Evolutionary conservation across 352 stramenopile genomes (phyloP).

Genomic region (Globisporangium carolinianum): DNA sequence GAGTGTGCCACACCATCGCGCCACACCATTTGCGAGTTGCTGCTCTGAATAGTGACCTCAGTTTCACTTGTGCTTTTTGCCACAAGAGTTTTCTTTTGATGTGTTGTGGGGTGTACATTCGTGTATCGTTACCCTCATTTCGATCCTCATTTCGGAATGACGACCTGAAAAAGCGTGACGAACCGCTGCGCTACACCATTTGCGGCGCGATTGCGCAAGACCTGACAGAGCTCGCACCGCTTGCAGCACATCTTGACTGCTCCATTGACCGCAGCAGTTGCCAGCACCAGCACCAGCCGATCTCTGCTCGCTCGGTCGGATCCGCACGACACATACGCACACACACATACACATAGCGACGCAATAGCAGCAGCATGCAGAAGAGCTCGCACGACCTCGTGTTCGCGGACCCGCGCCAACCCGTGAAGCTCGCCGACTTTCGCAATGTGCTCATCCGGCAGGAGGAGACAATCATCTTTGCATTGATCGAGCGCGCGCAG

Average conservation of each 20-base stretch:
- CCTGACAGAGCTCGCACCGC: too few relatives aligned
- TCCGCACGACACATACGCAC: not conserved
- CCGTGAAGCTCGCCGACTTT: slow-evolving; percentile 82
- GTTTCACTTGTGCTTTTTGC: slow-evolving; percentile 1
- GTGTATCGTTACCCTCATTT: not conserved
- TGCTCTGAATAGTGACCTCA: not conserved
- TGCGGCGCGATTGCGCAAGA: not conserved
- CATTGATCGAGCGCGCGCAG: slow-evolving; percentile 97
- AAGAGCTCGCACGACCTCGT: slow-evolving; percentile 50
- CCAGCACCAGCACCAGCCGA: too few relatives aligned
- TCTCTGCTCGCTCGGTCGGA: not conserved
- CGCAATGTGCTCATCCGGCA: slow-evolving; percentile 87
- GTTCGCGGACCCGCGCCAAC: slow-evolving; percentile 57
- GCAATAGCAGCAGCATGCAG: slow-evolving; percentile 24
- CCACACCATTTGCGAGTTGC: not conserved
- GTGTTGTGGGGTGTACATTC: too few relatives aligned
- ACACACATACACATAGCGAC: not conserved
- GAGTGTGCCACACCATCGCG: not conserved
- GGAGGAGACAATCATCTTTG: slow-evolving; percentile 99
- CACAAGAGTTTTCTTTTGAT: slow-evolving; percentile 6
- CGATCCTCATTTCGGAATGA: too few relatives aligned
- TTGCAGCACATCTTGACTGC: not conserved
- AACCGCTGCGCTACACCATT: not conserved
- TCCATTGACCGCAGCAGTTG: not conserved
- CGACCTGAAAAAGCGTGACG: too few relatives aligned